Evolutionary conservation across 768 basidiomycete species (phyloP), one percentile per base, ranked within the genome.

Genomic region (Guyanaporus albipodus): DNA sequence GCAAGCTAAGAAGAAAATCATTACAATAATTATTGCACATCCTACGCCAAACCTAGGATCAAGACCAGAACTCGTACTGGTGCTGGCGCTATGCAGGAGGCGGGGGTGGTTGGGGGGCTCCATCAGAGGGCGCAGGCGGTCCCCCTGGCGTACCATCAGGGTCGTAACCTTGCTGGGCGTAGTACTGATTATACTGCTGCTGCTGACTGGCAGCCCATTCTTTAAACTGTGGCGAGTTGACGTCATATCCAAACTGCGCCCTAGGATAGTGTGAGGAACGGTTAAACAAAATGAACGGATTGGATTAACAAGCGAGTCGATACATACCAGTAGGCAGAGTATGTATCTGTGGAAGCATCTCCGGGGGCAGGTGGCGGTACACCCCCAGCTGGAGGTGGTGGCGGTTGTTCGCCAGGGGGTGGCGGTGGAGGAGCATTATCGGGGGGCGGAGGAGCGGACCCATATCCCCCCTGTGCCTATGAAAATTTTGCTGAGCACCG

Each of bases 191-290:
- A 55, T 90, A 88, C 57, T 85, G 82, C 53, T 87, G 84, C 52
- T 79, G 79, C 35, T 72, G 71, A 45, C 60, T 63, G 9, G 83
- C 80, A 31, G 79, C 79, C 88, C 88, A 90, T 56, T 86, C 79
- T 62, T 87, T 89, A 64, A 90, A 91, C 56, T 89, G 78, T 2
- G 76, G 59, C 4, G 89, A 86, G 60, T 90, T 91, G 49, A 90
- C 83, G 56, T 91, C 89, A 64, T 91, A 91, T 10, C 88, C 88
- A 58, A 87, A 89, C 6, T 84, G 82, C 50, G 88, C 83, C 88
- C 88, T 89, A 8, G 42, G 33, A 7, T 9, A 18, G 28, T 1
- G 5, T 8, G 24, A 17, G 23, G 28, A 42, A 24, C 4, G 4
- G 28, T 1, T 42, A 12, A 15, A 11, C 11, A 8, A 19, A 15